Evolutionary conservation across 306 rosid species (phyloP).

Genomic region (Ammopiptanthus mongolicus): DNA sequence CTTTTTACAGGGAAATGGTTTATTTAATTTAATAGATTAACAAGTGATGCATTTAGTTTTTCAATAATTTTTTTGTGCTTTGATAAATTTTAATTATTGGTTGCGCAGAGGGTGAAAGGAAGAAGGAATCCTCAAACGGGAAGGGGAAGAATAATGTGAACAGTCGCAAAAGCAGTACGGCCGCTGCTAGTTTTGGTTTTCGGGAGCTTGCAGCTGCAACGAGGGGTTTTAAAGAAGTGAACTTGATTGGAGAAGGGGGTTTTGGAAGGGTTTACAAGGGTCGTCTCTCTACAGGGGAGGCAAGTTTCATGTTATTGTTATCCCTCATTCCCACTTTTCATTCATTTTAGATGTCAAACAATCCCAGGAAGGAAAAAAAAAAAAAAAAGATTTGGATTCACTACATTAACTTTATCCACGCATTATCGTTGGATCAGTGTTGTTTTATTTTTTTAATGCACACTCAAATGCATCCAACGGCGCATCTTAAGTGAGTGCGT

Average conservation of each 20-base stretch:
- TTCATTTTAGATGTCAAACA: not conserved
- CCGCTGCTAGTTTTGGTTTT: constrained; percentile 45
- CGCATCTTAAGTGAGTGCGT: too few relatives aligned
- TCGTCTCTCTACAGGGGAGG: constrained; percentile 70
- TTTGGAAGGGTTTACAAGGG: constrained; percentile 96
- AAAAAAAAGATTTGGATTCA: too few relatives aligned
- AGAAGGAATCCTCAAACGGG: constrained; percentile 9
- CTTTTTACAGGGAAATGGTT: too few relatives aligned
- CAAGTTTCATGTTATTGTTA: not conserved
- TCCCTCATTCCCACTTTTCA: not conserved
- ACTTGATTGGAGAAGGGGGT: constrained; percentile 95
- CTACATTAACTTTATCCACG: too few relatives aligned
- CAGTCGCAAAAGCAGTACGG: constrained; percentile 22
- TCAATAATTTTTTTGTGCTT: too few relatives aligned
- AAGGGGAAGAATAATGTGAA: constrained; percentile 26
- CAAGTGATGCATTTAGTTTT: too few relatives aligned
- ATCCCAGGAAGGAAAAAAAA: too few relatives aligned
- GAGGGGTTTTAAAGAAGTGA: constrained; percentile 55
- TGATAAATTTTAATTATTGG: not conserved
- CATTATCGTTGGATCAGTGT: too few relatives aligned
- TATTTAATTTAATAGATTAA: too few relatives aligned
- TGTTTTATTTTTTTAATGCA: too few relatives aligned
- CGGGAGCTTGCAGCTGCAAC: constrained; percentile 84
- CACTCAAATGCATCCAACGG: too few relatives aligned
- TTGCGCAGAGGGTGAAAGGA: constrained; percentile 33